Base-by-base conservation (phyloP, 202 grass and related monocot genomes). In the Elaeis oleifera region DNA sequence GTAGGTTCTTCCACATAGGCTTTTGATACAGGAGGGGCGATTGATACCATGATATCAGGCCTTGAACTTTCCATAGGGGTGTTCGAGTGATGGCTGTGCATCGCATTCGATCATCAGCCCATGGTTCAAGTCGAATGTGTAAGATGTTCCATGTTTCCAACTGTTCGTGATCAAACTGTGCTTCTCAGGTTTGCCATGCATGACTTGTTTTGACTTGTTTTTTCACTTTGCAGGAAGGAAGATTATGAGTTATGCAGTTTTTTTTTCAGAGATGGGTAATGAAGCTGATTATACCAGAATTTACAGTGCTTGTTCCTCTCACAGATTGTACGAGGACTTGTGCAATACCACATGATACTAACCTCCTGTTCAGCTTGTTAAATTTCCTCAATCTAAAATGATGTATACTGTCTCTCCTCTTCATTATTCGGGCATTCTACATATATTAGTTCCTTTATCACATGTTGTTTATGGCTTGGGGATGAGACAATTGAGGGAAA, bases 181-280 rank as follows among this genome's bases (percentile, higher is more conserved):
- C 20, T 20, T 20, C 20, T 20, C 20, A 20, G 20, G 20, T 20
- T 20, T 20, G 20, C 20, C 20, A 20, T 20, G 20, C 20, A 20
- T 20, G 20, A 20, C 20, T 20, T 20, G 20, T 20, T 20, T 20
- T 20, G 20, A 20, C 20, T 20, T 20, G 20, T 20, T 20, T 20
- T 20, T 20, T 20, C 22, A 54, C 58, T 60, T 77, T 67, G 58
- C 79, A 97, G 92, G 56, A 91, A 89, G 71, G 48, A 81, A 4
- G 65, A 89, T 64, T 97, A 89, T 50, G 88, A 91, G 81, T 79
- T 97, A 56, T 97, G 92, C 63, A 60, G 24, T 16, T 7, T 15
- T 17, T 97, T 91, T 91, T 55, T 73, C 82, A 28, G 23, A 39
- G 53, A 59, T 63, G 69, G 88, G 74, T 20, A 20, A 20, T 20